These are phyloP conservation scores for Verticillium isaacii DNA, from an alignment of 2,329 filamentous ascomycete genomes.

Conservation along the genomic window DNA sequence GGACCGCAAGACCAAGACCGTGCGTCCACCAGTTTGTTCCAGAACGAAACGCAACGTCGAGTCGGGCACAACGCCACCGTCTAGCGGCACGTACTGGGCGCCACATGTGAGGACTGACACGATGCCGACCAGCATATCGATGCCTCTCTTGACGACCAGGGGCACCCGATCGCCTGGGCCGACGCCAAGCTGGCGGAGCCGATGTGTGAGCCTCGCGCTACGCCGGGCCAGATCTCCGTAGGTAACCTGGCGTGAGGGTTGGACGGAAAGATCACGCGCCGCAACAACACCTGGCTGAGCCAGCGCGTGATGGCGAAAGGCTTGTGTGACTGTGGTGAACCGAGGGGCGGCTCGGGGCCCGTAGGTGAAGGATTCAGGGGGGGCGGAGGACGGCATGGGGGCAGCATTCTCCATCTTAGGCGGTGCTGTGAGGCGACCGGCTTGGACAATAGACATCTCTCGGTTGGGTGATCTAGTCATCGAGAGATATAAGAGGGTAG, in stretches of 20 bases:
- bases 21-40: constrained; percentile 31
- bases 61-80: constrained; percentile 43
- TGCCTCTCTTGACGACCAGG: constrained; percentile 34
- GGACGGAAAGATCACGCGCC: not conserved
- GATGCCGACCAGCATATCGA: constrained; percentile 38
- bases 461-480: not conserved
- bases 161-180: constrained; percentile 31
- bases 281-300: constrained; percentile 1
- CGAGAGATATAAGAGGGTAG: not conserved
- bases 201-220: constrained; percentile 28
- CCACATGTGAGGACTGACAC: constrained; percentile 37
- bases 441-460: not conserved
- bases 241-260: constrained; percentile 16
- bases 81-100: constrained; percentile 40
- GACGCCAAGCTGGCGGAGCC: constrained; percentile 22
- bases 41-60: constrained; percentile 43
- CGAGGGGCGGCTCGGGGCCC: not conserved
- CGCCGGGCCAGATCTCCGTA: constrained; percentile 23
- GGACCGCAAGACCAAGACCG: constrained; percentile 33
- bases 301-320: constrained; percentile 27
- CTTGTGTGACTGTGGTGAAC: constrained; percentile 26
- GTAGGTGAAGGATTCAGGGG: not conserved
- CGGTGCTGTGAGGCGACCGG: not conserved
- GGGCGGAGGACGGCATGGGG: not conserved
- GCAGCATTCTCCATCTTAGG: not conserved